Evolutionary conservation across 2,329 filamentous ascomycete genomes (phyloP), one percentile per base, ranked within the genome.

Genomic region (Cercospora janseana): DNA sequence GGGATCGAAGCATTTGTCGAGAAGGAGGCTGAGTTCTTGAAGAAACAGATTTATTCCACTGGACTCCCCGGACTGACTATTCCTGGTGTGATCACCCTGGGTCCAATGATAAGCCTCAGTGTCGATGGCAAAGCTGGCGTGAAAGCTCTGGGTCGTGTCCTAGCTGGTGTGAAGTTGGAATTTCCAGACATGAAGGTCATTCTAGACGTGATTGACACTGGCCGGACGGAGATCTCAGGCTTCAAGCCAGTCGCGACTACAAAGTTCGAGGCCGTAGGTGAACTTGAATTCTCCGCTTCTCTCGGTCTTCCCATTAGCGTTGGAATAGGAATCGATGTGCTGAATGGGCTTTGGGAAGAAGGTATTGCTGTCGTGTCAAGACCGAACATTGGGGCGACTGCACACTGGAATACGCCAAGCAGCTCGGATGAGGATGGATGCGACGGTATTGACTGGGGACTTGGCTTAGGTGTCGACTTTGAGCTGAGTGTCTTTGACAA

Each of bases 111-210:
- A 3, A 35, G 15, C 8, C 4, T 35, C 3, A 35, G 32, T 18
- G 32, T 35, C 32, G 32, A 35, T 35, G 32, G 32, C 32, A 35
- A 35, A 35, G 32, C 32, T 21, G 32, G 32, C 2, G 32, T 35
- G 9, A 35, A 35, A 35, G 32, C 32, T 18, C 9, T 35, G 7
- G 32, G 32, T 9, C 5, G 32, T 15, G 32, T 35, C 16, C 32
- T 35, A 6, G 32, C 32, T n/a, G 32, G 32, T 20, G 32, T 18
- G 32, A 35, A 35, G 21, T 18, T 35, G 32, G 32, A 35, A 35
- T 35, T 35, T 35, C 32, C 32, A n/a, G 32, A 35, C 18, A 35
- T 35, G 32, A 35, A 18, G 9, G 32, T 21, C 1, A 18, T 35
- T 10, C 21, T 35, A 15, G 32, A 35, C 8, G 32, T 20, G 3